Conservation (phyloP, 257 asterid genomes). For the Paraleonurus japonicus region DNA sequence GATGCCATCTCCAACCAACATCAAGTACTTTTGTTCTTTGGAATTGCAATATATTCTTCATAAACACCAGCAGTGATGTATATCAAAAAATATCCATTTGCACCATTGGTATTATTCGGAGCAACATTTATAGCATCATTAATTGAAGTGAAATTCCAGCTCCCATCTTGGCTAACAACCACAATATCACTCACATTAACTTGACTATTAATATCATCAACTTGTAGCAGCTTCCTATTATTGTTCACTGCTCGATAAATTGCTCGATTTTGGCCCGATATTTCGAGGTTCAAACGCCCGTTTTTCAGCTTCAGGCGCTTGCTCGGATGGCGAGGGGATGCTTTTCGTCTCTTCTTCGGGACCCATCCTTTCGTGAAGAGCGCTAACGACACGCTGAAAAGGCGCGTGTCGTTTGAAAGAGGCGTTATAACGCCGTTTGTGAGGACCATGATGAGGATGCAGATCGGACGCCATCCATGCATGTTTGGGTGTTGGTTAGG, state of each 20-base stretch:
- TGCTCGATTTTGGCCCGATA: slow-evolving; percentile 34
- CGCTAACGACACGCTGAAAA: slow-evolving; percentile 63
- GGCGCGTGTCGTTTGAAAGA: slow-evolving; percentile 54
- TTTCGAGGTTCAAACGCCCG: slow-evolving; percentile 45
- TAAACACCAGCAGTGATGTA: slow-evolving; percentile 61
- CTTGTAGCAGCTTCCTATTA: slow-evolving; percentile 50
- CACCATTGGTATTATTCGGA: slow-evolving; percentile 45
- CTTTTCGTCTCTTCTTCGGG: slow-evolving; percentile 26
- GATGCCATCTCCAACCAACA: slow-evolving; percentile 86
- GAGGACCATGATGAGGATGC: slow-evolving; percentile 63
- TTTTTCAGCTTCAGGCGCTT: slow-evolving; percentile 13
- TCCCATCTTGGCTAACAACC: slow-evolving; percentile 57
- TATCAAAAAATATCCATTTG: slow-evolving; percentile 55
- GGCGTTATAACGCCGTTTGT: slow-evolving; percentile 48
- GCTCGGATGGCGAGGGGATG: neutral
- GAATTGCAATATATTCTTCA: slow-evolving; percentile 61
- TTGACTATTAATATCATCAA: slow-evolving; percentile 18
- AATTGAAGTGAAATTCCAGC: slow-evolving; percentile 52
- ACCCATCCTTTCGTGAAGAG: slow-evolving; percentile 67
- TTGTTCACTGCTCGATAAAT: slow-evolving; percentile 34
- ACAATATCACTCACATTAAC: slow-evolving; percentile 54
- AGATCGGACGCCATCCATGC: slow-evolving; percentile 56
- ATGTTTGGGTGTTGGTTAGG: slow-evolving; percentile 66
- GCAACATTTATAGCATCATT: slow-evolving; percentile 64
- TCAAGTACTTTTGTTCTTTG: slow-evolving; percentile 53